Conservation (phyloP, 352 stramenopile genomes). For the Phytophthora quininea region DNA sequence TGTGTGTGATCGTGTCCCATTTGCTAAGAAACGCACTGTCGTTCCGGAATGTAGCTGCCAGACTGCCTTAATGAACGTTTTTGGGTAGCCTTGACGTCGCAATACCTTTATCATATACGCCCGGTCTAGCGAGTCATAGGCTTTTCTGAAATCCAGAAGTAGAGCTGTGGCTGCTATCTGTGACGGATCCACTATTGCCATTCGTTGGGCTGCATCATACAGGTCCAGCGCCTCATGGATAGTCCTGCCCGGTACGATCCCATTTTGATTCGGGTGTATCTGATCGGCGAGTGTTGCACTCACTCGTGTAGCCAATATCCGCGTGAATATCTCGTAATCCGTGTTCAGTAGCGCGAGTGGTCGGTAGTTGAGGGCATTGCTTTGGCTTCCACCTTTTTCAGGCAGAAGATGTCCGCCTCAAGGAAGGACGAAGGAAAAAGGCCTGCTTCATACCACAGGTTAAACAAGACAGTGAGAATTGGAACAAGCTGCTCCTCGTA, state of each 20-base stretch:
- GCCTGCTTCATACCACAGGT: not conserved
- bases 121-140: slow-evolving; percentile 1
- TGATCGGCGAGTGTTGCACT: not conserved
- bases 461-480: not conserved
- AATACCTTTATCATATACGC: not conserved
- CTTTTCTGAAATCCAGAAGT: slow-evolving; percentile 1
- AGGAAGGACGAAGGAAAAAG: not conserved
- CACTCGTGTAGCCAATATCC: not conserved
- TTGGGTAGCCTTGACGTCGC: not conserved
- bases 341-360: slow-evolving; percentile 2
- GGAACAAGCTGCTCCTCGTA: not conserved
- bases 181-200: not conserved
- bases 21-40: not conserved
- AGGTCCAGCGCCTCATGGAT: not conserved
- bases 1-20: not conserved
- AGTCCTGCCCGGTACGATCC: not conserved
- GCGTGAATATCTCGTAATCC: slow-evolving; percentile 1
- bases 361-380: not conserved
- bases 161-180: not conserved
- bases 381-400: too few relatives aligned
- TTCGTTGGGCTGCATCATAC: not conserved
- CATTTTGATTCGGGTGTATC: not conserved
- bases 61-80: not conserved
- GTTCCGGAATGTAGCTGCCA: not conserved
- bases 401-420: too few relatives aligned